These are phyloP conservation scores for Phaeosphaeria sp. DNA, from an alignment of 2,329 filamentous ascomycete genomes.

Conservation along the genomic window DNA sequence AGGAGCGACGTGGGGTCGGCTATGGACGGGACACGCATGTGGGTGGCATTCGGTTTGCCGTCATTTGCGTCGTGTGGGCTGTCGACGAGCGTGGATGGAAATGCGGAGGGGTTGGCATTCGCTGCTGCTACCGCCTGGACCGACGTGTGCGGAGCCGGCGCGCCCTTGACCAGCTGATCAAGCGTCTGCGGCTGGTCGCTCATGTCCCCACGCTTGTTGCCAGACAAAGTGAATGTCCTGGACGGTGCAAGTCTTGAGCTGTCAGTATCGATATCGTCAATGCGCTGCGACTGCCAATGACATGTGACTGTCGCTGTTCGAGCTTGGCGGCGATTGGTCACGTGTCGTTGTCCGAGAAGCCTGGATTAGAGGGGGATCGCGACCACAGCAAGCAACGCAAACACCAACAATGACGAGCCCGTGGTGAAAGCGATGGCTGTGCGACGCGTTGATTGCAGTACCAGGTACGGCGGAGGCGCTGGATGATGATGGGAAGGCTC, in stretches of 20 bases:
- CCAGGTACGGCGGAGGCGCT: background rate
- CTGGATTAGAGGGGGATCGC: background rate
- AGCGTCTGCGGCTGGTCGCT: conserved; percentile 54
- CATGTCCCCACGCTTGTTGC: background rate
- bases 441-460: background rate
- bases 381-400: background rate
- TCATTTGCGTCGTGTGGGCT: conserved; percentile 42
- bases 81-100: conserved; percentile 13
- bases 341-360: background rate
- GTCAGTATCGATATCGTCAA: background rate
- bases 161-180: conserved; percentile 92
- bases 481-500: background rate
- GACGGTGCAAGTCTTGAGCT: background rate
- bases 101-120: conserved; percentile 17
- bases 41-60: conserved; percentile 49
- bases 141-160: conserved; percentile 69
- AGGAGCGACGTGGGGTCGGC: conserved; percentile 78
- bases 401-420: background rate
- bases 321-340: background rate
- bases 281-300: background rate
- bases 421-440: background rate
- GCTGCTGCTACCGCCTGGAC: conserved; percentile 48
- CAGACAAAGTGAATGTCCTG: background rate
- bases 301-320: background rate
- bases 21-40: conserved; percentile 48